Percentiles rank a stretch among this genome's conserved stretches.
Conservation (phyloP, 225 moss, liverwort and hornwort species). For the Marchantia paleacea region DNA sequence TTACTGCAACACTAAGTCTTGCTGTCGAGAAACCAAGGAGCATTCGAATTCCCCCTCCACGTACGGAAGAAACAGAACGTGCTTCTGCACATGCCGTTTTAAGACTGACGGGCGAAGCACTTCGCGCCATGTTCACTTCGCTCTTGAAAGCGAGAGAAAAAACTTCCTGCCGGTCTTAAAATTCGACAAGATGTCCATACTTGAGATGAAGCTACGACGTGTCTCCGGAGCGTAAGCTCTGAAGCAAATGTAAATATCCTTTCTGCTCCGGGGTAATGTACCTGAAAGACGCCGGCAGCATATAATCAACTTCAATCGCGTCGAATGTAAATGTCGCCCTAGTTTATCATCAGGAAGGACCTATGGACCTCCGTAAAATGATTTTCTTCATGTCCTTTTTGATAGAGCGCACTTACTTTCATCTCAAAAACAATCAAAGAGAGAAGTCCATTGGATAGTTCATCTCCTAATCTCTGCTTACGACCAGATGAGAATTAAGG, state of each 20-base stretch:
- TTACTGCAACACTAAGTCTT: too few relatives aligned
- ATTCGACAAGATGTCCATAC: neutral
- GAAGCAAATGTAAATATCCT: slow-evolving; percentile 76
- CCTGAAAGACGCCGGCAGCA: slow-evolving; percentile 30
- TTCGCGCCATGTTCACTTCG: too few relatives aligned
- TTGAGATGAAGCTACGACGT: neutral
- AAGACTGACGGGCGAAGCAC: too few relatives aligned
- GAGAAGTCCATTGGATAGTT: neutral
- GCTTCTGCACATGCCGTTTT: too few relatives aligned
- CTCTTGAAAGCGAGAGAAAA: too few relatives aligned
- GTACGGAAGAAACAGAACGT: too few relatives aligned
- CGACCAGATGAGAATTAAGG: neutral
- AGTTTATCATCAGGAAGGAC: neutral
- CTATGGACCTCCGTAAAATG: too few relatives aligned
- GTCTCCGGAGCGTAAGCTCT: slow-evolving; percentile 72
- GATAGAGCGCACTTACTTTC: neutral
- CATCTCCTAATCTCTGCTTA: neutral
- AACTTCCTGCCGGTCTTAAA: too few relatives aligned
- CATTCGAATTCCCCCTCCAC: too few relatives aligned
- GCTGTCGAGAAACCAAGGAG: too few relatives aligned
- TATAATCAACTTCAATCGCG: neutral
- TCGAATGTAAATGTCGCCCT: neutral
- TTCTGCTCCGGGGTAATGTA: slow-evolving; percentile 81
- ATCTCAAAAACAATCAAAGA: neutral
- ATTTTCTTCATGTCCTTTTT: neutral